Conservation (phyloP, 2,329 filamentous ascomycete species). For the Dryadomyces quercivorus region DNA sequence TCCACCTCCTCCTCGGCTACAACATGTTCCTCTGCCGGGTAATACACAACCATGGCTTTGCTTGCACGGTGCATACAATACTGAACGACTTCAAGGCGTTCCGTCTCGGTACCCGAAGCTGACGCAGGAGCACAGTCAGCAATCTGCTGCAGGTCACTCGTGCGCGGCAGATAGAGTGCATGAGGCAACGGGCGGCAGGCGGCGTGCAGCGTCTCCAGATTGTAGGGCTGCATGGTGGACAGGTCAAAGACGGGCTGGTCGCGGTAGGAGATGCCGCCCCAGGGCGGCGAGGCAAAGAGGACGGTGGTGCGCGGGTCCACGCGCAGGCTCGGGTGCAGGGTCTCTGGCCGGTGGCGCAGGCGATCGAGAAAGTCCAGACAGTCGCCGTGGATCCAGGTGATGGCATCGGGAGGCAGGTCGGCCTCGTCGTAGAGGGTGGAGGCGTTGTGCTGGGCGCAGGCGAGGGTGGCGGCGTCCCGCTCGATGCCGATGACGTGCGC, state of each 20-base stretch:
- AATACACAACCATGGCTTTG: conserved; percentile 62
- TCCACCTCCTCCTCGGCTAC: not conserved
- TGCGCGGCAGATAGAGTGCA: conserved; percentile 76
- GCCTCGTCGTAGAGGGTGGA: conserved; percentile 64
- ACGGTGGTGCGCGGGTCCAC: conserved; percentile 29
- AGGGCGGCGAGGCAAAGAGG: conserved; percentile 47
- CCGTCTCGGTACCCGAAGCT: conserved; percentile 28
- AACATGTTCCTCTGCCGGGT: conserved; percentile 24
- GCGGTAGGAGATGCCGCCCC: conserved; percentile 45
- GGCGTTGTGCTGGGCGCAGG: conserved; percentile 89
- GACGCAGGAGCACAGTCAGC: conserved; percentile 34
- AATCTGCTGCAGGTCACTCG: conserved; percentile 70
- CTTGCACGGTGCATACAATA: conserved; percentile 87
- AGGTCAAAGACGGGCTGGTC: conserved; percentile 67
- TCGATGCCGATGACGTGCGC: conserved; percentile 80
- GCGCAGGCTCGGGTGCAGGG: conserved; percentile 24
- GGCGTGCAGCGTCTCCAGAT: conserved; percentile 46
- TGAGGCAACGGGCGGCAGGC: conserved; percentile 48
- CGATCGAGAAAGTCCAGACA: conserved; percentile 58
- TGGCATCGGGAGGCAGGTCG: conserved; percentile 55
- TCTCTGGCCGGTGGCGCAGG: conserved; percentile 8
- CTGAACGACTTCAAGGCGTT: conserved; percentile 57
- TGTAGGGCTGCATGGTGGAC: conserved; percentile 79
- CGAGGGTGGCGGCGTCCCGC: conserved; percentile 64
- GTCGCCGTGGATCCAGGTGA: conserved; percentile 80